These are phyloP conservation scores for Hypoxylon rickii DNA, from an alignment of 495 filamentous ascomycete genomes.

Conservation along the genomic window DNA sequence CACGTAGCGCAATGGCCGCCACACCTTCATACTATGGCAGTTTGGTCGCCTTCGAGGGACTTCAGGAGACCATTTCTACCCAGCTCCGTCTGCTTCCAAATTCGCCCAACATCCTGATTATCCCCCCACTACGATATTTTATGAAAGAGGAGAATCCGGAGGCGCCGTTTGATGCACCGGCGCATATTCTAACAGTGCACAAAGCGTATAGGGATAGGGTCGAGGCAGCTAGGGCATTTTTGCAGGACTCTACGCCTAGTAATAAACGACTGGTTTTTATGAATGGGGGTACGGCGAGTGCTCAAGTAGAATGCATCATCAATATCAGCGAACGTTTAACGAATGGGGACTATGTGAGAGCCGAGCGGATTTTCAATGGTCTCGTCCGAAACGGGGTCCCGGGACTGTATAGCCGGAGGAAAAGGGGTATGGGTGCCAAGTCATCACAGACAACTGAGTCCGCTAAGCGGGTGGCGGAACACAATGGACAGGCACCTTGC, in stretches of 20 bases:
- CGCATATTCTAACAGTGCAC: slow-evolving; percentile 49
- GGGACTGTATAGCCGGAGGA: slow-evolving; percentile 33
- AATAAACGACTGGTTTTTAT: slow-evolving; percentile 55
- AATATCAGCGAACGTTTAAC: slow-evolving; percentile 50
- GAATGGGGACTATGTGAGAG: slow-evolving; percentile 44
- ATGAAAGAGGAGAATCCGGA: slow-evolving; percentile 25
- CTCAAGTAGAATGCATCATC: slow-evolving; percentile 48
- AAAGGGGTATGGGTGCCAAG: neutral
- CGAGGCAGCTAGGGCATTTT: slow-evolving; percentile 50
- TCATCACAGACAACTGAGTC: slow-evolving; percentile 1
- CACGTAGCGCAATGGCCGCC: slow-evolving; percentile 12
- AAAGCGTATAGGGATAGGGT: slow-evolving; percentile 45
- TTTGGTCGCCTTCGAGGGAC: slow-evolving; percentile 58
- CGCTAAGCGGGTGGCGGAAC: neutral
- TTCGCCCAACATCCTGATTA: slow-evolving; percentile 53
- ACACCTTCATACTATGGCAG: slow-evolving; percentile 42
- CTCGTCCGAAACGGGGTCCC: slow-evolving; percentile 50
- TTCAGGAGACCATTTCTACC: slow-evolving; percentile 50
- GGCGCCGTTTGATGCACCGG: slow-evolving; percentile 39
- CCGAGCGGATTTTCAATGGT: slow-evolving; percentile 49
- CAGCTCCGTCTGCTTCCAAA: slow-evolving; percentile 56
- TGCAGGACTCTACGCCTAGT: slow-evolving; percentile 42
- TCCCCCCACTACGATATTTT: slow-evolving; percentile 49
- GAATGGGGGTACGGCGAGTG: slow-evolving; percentile 55
- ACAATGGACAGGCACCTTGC: slow-evolving; percentile 19